phyloP scores from a whole-genome alignment of 179 eudicot species.

The Patellifolia procumbens region DNA sequence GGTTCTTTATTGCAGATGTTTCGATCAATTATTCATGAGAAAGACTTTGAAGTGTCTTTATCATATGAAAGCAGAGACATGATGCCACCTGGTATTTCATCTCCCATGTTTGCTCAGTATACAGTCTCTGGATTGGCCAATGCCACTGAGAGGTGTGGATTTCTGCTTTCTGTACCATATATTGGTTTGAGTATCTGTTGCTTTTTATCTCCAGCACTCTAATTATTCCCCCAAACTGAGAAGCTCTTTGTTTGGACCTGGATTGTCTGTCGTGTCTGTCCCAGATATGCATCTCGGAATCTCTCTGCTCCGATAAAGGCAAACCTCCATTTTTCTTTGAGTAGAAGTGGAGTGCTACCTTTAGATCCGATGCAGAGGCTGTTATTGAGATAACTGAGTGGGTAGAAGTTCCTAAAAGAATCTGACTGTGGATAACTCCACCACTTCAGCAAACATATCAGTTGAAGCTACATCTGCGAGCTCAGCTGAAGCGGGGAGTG shows the following conservation, averaged over 20 bases:
- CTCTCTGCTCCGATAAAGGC: slow-evolving; percentile 94
- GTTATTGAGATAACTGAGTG: slow-evolving; percentile 90
- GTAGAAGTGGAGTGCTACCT: slow-evolving; percentile 78
- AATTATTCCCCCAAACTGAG: slow-evolving; percentile 6
- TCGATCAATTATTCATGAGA: slow-evolving; percentile 66
- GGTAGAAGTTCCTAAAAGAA: slow-evolving; percentile 94
- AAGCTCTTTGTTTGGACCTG: neutral
- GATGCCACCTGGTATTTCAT: slow-evolving; percentile 75
- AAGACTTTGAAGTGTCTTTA: slow-evolving; percentile 86
- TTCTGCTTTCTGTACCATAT: slow-evolving; percentile 11
- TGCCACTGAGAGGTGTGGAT: slow-evolving; percentile 76
- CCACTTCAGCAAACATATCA: slow-evolving; percentile 54
- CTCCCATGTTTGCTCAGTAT: slow-evolving; percentile 68
- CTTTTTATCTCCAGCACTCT: slow-evolving; percentile 7
- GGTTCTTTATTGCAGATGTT: slow-evolving; percentile 56
- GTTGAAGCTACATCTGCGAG: slow-evolving; percentile 39
- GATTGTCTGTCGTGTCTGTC: neutral
- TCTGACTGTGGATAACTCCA: slow-evolving; percentile 64
- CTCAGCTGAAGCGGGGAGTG: slow-evolving; percentile 45
- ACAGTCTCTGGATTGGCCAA: slow-evolving; percentile 74
- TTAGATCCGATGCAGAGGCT: slow-evolving; percentile 95
- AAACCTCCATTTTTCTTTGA: slow-evolving; percentile 85
- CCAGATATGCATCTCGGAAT: slow-evolving; percentile 80
- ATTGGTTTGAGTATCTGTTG: slow-evolving; percentile 9
- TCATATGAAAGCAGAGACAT: slow-evolving; percentile 66